Percentiles rank a stretch among this genome's conserved stretches.
phyloP scores from a whole-genome alignment of 1,139 yeast genomes.

The Geotrichum macrosporum region DNA sequence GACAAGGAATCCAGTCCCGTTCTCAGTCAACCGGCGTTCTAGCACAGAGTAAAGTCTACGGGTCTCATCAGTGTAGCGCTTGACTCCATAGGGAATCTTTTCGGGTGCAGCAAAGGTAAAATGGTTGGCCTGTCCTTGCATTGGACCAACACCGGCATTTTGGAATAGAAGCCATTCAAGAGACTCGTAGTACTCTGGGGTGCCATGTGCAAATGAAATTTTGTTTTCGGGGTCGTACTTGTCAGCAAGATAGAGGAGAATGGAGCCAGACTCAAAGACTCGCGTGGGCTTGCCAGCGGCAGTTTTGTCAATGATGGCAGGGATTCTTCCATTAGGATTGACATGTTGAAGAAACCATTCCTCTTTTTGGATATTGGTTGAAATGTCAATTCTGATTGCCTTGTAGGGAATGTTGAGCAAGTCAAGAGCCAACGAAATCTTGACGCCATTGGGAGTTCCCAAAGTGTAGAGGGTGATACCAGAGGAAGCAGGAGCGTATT shows the following conservation, averaged over 20 bases:
- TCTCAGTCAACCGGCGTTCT: conserved; percentile 46
- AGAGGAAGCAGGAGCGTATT: conserved; percentile 15
- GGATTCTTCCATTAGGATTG: conserved; percentile 62
- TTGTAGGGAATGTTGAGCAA: conserved; percentile 48
- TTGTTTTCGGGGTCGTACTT: conserved; percentile 53
- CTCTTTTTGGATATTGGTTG: conserved; percentile 45
- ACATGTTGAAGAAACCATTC: conserved; percentile 49
- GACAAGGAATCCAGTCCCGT: conserved; percentile 50
- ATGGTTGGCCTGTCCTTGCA: conserved; percentile 56
- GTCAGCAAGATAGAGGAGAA: conserved; percentile 52
- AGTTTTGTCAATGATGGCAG: conserved; percentile 46
- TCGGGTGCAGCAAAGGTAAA: conserved; percentile 45
- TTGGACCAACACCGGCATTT: conserved; percentile 58
- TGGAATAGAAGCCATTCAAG: conserved; percentile 53
- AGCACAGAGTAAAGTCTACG: conserved; percentile 51
- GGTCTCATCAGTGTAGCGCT: conserved; percentile 50
- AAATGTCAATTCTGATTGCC: conserved; percentile 43
- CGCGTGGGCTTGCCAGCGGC: conserved; percentile 34
- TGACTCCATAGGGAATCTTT: conserved; percentile 50
- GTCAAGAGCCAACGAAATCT: conserved; percentile 48
- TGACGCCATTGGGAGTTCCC: conserved; percentile 57
- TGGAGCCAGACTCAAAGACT: conserved; percentile 55
- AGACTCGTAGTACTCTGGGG: conserved; percentile 48
- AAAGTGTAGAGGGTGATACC: conserved; percentile 44
- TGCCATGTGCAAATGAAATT: conserved; percentile 45